phyloP scores from a whole-genome alignment of 768 basidiomycete species.

The Lentinula guzmanii region DNA sequence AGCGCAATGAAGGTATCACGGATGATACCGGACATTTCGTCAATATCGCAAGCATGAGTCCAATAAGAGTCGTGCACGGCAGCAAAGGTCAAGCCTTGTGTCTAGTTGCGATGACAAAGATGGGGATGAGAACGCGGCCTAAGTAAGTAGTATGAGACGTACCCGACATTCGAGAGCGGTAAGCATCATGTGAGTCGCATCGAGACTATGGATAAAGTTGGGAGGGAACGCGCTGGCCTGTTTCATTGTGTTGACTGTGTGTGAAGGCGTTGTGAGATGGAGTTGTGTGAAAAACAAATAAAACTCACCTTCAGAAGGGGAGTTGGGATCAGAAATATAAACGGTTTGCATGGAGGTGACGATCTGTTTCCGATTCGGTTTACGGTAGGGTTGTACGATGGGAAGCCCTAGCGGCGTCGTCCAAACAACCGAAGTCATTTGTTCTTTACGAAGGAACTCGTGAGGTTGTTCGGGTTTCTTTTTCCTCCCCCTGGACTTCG shows the following conservation, averaged over 20 bases:
- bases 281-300: background rate
- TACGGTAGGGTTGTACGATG: conserved; percentile 94
- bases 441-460: conserved; percentile 64
- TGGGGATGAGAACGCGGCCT: background rate
- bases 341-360: conserved; percentile 82
- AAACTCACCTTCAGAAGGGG: conserved; percentile 55
- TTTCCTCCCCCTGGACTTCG: conserved; percentile 8
- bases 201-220: conserved; percentile 96
- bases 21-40: conserved; percentile 84
- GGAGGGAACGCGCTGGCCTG: conserved; percentile 98
- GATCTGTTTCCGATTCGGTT: conserved; percentile 75
- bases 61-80: conserved; percentile 99
- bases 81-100: conserved; percentile 76
- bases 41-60: conserved; percentile 88
- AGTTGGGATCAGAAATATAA: conserved; percentile 82
- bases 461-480: conserved; percentile 17
- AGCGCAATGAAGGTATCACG: conserved; percentile 91
- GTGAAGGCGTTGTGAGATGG: conserved; percentile 1
- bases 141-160: conserved; percentile 19
- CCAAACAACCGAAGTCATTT: conserved; percentile 96
- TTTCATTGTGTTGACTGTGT: conserved; percentile 71
- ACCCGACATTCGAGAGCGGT: conserved; percentile 88
- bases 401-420: conserved; percentile 94
- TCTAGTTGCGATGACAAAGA: conserved; percentile 31
- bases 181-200: conserved; percentile 98